These are phyloP conservation scores for Hanseniaspora sp. DNA, from an alignment of 1,139 yeast species.

Conservation along the genomic window DNA sequence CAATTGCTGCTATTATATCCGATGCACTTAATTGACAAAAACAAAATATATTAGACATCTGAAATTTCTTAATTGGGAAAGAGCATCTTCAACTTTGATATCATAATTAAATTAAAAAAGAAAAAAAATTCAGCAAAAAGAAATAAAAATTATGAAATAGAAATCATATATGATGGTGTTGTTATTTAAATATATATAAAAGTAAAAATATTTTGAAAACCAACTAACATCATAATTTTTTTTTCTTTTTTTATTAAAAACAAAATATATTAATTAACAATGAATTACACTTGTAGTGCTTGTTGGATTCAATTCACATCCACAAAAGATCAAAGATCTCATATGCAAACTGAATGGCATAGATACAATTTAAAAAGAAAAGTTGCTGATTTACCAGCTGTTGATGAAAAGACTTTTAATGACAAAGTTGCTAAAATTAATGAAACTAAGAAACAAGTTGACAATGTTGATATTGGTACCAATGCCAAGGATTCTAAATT, in stretches of 20 bases:
- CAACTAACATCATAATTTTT: too few species aligned
- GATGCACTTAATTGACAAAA: background rate
- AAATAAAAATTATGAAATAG: too few species aligned
- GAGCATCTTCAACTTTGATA: too few species aligned
- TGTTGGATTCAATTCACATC: slow-evolving; percentile 69
- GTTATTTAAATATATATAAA: too few species aligned
- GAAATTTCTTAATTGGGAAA: too few species aligned
- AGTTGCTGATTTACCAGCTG: slow-evolving; percentile 78
- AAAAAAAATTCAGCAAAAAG: too few species aligned
- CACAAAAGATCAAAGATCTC: slow-evolving; percentile 72
- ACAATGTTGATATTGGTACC: slow-evolving; percentile 32
- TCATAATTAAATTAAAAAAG: too few species aligned
- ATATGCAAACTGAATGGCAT: slow-evolving; percentile 88
- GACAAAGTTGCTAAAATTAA: slow-evolving; percentile 47
- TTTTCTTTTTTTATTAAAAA: too few species aligned
- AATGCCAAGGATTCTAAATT: slow-evolving; percentile 37
- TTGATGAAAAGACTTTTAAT: slow-evolving; percentile 64
- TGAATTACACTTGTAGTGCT: slow-evolving; percentile 68
- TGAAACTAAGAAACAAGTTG: slow-evolving; percentile 26
- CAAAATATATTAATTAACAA: background rate
- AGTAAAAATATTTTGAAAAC: too few species aligned
- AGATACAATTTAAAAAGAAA: slow-evolving; percentile 85
- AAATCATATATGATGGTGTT: too few species aligned
- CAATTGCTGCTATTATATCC: background rate
- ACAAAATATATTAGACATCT: too few species aligned